Evolutionary conservation across 2,329 filamentous ascomycete species (phyloP), one percentile per base, ranked within the genome.

Genomic region (Periglandula ipomoeae): DNA sequence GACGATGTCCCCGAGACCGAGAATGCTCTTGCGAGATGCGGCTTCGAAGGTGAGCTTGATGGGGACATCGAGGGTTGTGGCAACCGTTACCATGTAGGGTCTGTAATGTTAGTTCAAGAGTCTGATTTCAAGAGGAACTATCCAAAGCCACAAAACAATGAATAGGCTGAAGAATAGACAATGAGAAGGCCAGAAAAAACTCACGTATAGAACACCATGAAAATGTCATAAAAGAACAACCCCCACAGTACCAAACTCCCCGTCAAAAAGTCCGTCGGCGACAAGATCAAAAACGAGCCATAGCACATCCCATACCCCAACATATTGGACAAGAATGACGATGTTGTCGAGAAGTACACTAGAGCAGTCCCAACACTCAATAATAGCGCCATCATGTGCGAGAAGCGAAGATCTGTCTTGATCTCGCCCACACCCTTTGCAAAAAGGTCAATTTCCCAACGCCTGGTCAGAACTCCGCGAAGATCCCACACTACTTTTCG

Each of bases 171-270:
- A n/a, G 37, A 17, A 37, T 26, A 20, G 4, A 15, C 24, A 15
- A 1, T 13, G 44, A 20, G 40, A 34, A 8, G 22, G 5, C 13
- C 19, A 41, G 2, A n/a, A n/a, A 8, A 5, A n/a, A 73, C 79
- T 67, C 62, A 82, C 70, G 86, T 90, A 62, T 85, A 93, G 62
- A 93, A 93, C 5, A 93, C 87, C 74, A 91, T 89, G 65, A 93
- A 82, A 44, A 98, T 91, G 62, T 98, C 91, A 61, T 98, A 98
- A 60, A 95, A 81, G 70, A 97, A 97, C 1, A 97, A 73, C 0
- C 85, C 87, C 9, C 74, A 70, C 1, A 97, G 73, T 9, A 97
- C 82, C 39, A 90, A 66, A 6, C 84, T 85, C 0, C 89, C 89
- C 0, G 87, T 95, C 48, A 78, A 70, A 61, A 96, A 95, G 0